phyloP scores from a whole-genome alignment of 768 basidiomycete species.

The Inosperma sp. region DNA sequence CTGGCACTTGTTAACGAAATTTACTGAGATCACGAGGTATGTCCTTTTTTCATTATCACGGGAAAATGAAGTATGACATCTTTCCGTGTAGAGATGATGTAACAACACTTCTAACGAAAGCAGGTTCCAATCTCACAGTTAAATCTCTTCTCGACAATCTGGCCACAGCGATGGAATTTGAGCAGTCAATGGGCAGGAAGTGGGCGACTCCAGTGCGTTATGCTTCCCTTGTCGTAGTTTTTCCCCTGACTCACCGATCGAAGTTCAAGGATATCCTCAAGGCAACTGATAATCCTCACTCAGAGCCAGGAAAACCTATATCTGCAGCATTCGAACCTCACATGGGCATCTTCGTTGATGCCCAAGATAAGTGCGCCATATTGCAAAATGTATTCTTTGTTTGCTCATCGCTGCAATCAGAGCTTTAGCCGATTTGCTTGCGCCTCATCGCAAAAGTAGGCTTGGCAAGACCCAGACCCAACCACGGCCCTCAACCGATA shows the following conservation, averaged over 20 bases:
- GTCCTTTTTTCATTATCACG: conserved; percentile 8
- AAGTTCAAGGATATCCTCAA: conserved; percentile 67
- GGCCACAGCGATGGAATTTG: conserved; percentile 85
- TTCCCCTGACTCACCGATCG: background rate
- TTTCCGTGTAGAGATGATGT: conserved; percentile 67
- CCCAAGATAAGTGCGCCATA: conserved; percentile 82
- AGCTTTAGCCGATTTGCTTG: conserved; percentile 86
- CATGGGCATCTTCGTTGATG: conserved; percentile 90
- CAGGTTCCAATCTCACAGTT: conserved; percentile 67
- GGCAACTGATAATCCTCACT: conserved; percentile 43
- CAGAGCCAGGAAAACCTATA: conserved; percentile 61
- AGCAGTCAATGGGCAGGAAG: conserved; percentile 73
- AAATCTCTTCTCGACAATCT: conserved; percentile 80
- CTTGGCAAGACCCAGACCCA: conserved; percentile 39
- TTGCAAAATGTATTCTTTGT: background rate
- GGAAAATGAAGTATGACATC: background rate
- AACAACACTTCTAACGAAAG: conserved; percentile 73
- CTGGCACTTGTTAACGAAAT: conserved; percentile 76
- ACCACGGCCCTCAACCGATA: conserved; percentile 43
- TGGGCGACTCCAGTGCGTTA: conserved; percentile 66
- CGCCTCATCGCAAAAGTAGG: conserved; percentile 61
- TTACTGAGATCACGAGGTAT: conserved; percentile 87
- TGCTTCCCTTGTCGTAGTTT: background rate
- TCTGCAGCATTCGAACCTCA: conserved; percentile 90
- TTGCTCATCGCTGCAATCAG: conserved; percentile 35